A percentile compares a stretch with the other conserved stretches of the same genome.
phyloP scores from a whole-genome alignment of 2,329 filamentous ascomycete genomes.

The Cordyceps cateniannulata region DNA sequence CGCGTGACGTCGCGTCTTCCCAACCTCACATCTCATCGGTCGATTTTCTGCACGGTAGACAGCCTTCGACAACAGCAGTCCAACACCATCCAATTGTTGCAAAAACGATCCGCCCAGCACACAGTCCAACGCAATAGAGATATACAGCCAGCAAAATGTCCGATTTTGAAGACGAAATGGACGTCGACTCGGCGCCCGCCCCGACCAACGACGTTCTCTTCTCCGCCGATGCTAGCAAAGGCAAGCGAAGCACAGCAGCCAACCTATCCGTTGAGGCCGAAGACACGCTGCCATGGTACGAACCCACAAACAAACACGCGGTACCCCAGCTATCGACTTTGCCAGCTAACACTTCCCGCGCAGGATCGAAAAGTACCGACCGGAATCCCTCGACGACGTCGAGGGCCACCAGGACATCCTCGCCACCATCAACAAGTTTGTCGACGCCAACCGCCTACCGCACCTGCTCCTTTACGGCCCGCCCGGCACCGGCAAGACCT shows the following conservation, averaged over 20 bases:
- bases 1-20: constrained; percentile 10
- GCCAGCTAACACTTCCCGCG: neutral
- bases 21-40: neutral
- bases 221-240: constrained; percentile 72
- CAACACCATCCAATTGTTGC: neutral
- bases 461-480: constrained; percentile 96
- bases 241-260: constrained; percentile 76
- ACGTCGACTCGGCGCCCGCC: constrained; percentile 43
- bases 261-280: constrained; percentile 92
- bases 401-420: constrained; percentile 97
- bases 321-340: neutral
- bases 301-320: neutral
- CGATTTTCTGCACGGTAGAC: neutral
- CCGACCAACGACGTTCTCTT: constrained; percentile 53
- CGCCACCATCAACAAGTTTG: constrained; percentile 94
- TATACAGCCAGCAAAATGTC: constrained; percentile 34
- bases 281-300: constrained; percentile 86
- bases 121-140: neutral
- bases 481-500: constrained; percentile 95
- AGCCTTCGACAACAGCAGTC: neutral
- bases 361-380: constrained; percentile 96
- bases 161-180: constrained; percentile 56
- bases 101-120: neutral
- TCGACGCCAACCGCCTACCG: constrained; percentile 87
- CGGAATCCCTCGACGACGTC: constrained; percentile 81